These are phyloP conservation scores for Fusarium sp. DNA, from an alignment of 2,329 filamentous ascomycete species.

Conservation along the genomic window DNA sequence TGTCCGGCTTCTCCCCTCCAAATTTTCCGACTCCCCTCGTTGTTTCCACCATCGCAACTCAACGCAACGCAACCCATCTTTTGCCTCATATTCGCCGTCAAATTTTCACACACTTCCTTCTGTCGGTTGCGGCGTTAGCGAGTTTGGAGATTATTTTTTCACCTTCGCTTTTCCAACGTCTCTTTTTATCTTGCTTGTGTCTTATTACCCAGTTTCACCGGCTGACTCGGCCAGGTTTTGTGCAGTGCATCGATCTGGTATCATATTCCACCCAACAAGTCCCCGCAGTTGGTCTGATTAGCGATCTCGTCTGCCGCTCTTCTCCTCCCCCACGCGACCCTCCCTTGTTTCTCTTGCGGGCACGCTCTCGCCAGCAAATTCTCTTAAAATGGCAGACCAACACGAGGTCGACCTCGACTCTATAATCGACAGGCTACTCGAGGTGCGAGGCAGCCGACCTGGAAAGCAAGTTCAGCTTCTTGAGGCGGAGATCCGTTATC, in stretches of 20 bases:
- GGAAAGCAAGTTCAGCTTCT: constrained; percentile 98
- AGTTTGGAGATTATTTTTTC: constrained; percentile 28
- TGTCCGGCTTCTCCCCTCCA: constrained; percentile 39
- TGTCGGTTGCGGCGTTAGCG: constrained; percentile 34
- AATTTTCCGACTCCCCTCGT: constrained; percentile 37
- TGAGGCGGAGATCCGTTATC: constrained; percentile 94
- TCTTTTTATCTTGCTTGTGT: constrained; percentile 15
- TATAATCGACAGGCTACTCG: constrained; percentile 97
- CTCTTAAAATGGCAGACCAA: constrained; percentile 70
- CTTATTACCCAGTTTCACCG: constrained; percentile 35
- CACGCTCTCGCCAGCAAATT: constrained; percentile 56
- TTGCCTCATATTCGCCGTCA: constrained; percentile 31
- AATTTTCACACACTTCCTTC: constrained; percentile 24
- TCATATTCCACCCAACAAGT: constrained; percentile 47
- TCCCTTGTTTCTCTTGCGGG: constrained; percentile 54
- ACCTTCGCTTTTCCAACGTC: constrained; percentile 6
- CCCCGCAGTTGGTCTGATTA: constrained; percentile 51
- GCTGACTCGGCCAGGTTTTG: constrained; percentile 48
- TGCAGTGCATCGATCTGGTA: constrained; percentile 54
- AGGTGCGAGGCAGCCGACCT: constrained; percentile 96
- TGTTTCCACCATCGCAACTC: constrained; percentile 33
- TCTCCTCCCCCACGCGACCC: constrained; percentile 45
- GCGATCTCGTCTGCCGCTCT: constrained; percentile 49
- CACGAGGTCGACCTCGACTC: constrained; percentile 98
- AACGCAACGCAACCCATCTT: constrained; percentile 28